Evolutionary conservation across 768 basidiomycete genomes (phyloP).

Genomic region (Serpula lacrymans): DNA sequence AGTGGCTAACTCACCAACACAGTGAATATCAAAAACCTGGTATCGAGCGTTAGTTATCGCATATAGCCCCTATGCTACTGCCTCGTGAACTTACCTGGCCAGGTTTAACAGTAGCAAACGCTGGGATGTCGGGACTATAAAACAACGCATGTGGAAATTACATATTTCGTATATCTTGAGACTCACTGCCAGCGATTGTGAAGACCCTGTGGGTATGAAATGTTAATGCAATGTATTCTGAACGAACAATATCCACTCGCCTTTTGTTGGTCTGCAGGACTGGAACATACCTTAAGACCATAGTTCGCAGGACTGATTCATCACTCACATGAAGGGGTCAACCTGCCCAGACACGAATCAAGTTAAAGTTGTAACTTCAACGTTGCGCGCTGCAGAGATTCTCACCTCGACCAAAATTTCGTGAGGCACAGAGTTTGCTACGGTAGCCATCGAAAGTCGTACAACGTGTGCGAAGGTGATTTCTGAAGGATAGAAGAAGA

Average conservation of each 20-base stretch:
- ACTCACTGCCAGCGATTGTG: conserved; percentile 77
- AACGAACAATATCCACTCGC: conserved; percentile 27
- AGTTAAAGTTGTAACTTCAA: neutral
- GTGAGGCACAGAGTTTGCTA: conserved; percentile 56
- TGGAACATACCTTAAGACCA: conserved; percentile 10
- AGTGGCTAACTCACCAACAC: conserved; percentile 45
- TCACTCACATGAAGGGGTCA: conserved; percentile 64
- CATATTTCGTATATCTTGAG: neutral
- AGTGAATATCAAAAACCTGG: conserved; percentile 69
- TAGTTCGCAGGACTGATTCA: neutral
- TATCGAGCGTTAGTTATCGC: neutral
- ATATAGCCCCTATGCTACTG: neutral
- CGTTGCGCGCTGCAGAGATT: neutral
- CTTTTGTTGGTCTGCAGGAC: conserved; percentile 55
- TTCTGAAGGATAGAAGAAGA: neutral
- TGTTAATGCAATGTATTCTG: neutral
- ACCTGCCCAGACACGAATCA: conserved; percentile 36
- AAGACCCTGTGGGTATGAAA: conserved; percentile 39
- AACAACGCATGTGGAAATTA: conserved; percentile 1
- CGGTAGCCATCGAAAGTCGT: conserved; percentile 53
- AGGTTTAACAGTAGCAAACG: conserved; percentile 57
- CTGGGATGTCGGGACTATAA: conserved; percentile 60
- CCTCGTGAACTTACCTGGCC: conserved; percentile 40
- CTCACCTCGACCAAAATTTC: conserved; percentile 56
- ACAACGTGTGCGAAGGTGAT: too few relatives aligned